Conservation (phyloP, 1,139 yeast species). For the Debaryomyces udenii region DNA sequence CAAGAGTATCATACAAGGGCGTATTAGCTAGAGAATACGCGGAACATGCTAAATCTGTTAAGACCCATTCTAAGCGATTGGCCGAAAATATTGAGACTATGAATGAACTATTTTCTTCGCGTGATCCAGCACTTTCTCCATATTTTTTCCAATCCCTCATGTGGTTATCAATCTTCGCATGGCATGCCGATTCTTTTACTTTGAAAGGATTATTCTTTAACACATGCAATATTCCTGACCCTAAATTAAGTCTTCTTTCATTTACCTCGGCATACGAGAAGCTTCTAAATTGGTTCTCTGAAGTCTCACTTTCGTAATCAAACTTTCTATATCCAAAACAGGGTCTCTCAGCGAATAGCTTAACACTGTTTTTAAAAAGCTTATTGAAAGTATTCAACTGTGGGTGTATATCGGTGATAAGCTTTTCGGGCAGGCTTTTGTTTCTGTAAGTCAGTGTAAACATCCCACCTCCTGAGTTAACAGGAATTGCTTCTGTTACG, state of each 20-base stretch:
- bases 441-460: conserved; percentile 3
- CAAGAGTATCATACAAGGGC: conserved; percentile 40
- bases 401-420: conserved; percentile 10
- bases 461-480: not conserved
- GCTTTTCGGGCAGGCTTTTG: conserved; percentile 6
- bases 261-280: conserved; percentile 14
- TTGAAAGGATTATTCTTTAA: conserved; percentile 33
- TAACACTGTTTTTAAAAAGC: conserved; percentile 27
- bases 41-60: conserved; percentile 39
- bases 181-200: conserved; percentile 25
- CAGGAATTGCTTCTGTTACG: conserved; percentile 3
- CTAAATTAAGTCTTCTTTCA: conserved; percentile 27
- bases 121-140: conserved; percentile 20
- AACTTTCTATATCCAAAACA: conserved; percentile 36
- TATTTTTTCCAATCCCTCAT: conserved; percentile 17
- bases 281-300: conserved; percentile 22
- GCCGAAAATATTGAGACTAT: conserved; percentile 34
- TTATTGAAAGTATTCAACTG: conserved; percentile 34
- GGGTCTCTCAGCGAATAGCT: conserved; percentile 24
- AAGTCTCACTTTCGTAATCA: conserved; percentile 27
- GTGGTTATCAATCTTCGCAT: conserved; percentile 23
- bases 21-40: conserved; percentile 38
- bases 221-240: conserved; percentile 35
- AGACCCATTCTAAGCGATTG: conserved; percentile 38
- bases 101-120: conserved; percentile 28